These are phyloP conservation scores for Meyerozyma guilliermondii DNA, from an alignment of 1,139 yeast genomes.

Conservation along the genomic window DNA sequence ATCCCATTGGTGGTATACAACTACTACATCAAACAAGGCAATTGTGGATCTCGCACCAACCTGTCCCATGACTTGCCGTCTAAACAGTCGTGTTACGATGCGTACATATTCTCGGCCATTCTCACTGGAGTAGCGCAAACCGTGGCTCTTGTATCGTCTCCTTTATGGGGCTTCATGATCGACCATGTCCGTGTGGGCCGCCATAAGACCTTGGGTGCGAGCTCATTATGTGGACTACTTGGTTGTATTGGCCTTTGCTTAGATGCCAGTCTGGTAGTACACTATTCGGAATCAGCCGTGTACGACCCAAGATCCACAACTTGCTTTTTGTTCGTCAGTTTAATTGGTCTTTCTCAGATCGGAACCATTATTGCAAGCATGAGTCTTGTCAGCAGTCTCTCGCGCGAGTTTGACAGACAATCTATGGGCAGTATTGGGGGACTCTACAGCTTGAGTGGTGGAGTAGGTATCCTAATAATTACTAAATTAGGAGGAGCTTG, in stretches of 20 bases:
- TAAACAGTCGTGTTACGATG: constrained; percentile 52
- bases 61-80: constrained; percentile 21
- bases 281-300: constrained; percentile 6
- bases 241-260: constrained; percentile 31
- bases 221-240: constrained; percentile 38
- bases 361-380: constrained; percentile 52
- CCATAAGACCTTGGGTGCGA: constrained; percentile 19
- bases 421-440: constrained; percentile 66
- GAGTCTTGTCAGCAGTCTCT: constrained; percentile 33
- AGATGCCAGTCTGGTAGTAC: neutral
- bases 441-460: constrained; percentile 62
- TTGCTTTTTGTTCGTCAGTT: constrained; percentile 28
- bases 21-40: constrained; percentile 46
- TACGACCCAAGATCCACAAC: constrained; percentile 32
- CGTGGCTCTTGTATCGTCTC: constrained; percentile 53
- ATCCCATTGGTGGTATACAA: constrained; percentile 60
- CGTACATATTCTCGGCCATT: constrained; percentile 61
- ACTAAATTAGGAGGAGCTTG: constrained; percentile 58
- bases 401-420: constrained; percentile 10
- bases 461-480: constrained; percentile 59
- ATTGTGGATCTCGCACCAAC: constrained; percentile 29
- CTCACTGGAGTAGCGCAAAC: constrained; percentile 64
- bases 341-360: constrained; percentile 44
- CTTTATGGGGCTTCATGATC: constrained; percentile 55
- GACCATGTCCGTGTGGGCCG: constrained; percentile 41